Evolutionary conservation across 2,329 filamentous ascomycete genomes (phyloP).

Genomic region (Aurifilum marmelostoma): DNA sequence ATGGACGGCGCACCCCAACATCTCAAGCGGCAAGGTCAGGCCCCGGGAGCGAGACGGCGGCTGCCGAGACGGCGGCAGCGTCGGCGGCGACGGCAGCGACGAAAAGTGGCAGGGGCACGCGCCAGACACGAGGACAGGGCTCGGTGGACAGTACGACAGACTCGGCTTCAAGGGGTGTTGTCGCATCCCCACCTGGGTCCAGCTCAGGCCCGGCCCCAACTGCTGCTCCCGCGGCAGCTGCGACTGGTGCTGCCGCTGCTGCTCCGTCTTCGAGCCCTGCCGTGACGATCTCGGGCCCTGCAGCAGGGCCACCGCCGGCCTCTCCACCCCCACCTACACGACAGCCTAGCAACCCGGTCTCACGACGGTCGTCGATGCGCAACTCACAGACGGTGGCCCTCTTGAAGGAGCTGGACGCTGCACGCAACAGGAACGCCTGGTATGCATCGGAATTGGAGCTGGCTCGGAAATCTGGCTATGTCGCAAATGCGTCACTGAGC

Average conservation of each 20-base stretch:
- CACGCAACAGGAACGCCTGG: constrained; percentile 91
- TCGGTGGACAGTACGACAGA: constrained; percentile 73
- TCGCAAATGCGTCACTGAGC: constrained; percentile 69
- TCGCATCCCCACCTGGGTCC: constrained; percentile 22
- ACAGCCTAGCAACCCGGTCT: constrained; percentile 61
- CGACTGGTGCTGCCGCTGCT: constrained; percentile 3
- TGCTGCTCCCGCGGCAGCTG: neutral
- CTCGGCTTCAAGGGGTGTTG: constrained; percentile 48
- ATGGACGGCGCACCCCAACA: constrained; percentile 68
- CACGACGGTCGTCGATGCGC: constrained; percentile 62
- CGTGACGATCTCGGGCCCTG: constrained; percentile 40
- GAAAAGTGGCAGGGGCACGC: constrained; percentile 47
- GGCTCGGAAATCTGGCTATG: constrained; percentile 87
- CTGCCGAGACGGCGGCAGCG: constrained; percentile 37
- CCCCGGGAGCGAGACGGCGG: constrained; percentile 35
- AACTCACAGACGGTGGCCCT: constrained; percentile 73
- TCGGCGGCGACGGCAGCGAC: constrained; percentile 33
- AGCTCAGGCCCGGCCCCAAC: constrained; percentile 6
- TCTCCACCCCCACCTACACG: constrained; percentile 63
- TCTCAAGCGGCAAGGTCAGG: constrained; percentile 47
- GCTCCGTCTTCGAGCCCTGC: constrained; percentile 12
- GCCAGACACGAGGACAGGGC: constrained; percentile 62
- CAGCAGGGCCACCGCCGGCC: constrained; percentile 32
- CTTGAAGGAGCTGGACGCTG: constrained; percentile 82
- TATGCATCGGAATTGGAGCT: constrained; percentile 93